Conservation (phyloP, 192 early-diverging fungal species). For the Oehlia diaphana region DNA sequence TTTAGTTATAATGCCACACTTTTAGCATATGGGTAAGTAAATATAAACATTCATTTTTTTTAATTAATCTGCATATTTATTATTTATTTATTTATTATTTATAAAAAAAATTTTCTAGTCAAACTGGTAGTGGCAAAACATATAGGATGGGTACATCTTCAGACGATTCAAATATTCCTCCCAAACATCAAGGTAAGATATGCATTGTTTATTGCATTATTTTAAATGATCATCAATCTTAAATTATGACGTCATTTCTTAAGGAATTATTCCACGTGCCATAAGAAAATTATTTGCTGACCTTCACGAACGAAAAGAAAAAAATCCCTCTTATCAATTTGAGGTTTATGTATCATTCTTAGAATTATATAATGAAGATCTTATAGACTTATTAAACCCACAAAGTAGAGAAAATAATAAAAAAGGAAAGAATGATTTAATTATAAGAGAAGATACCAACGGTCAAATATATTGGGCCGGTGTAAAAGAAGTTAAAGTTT, state of each 20-base stretch:
- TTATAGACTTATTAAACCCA: conserved; percentile 78
- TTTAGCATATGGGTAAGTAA: conserved; percentile 77
- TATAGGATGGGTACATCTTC: conserved; percentile 91
- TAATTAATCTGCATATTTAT: background rate
- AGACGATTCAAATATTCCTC: conserved; percentile 38
- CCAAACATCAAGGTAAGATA: conserved; percentile 36
- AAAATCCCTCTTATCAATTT: conserved; percentile 43
- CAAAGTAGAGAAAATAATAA: conserved; percentile 29
- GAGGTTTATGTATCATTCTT: conserved; percentile 80
- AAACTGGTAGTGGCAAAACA: conserved; percentile 94
- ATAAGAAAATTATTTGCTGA: conserved; percentile 58
- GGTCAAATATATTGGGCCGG: conserved; percentile 87
- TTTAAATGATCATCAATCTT: background rate
- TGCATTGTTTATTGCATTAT: too few species aligned
- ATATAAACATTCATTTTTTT: background rate
- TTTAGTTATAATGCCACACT: conserved; percentile 91
- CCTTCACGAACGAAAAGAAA: conserved; percentile 37
- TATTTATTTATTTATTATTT: too few species aligned
- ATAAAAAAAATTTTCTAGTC: conserved; percentile 35
- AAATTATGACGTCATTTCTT: background rate
- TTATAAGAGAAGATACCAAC: conserved; percentile 78
- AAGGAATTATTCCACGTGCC: conserved; percentile 72
- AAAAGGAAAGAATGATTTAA: conserved; percentile 39
- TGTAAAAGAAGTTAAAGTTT: conserved; percentile 76
- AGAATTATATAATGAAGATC: conserved; percentile 97